Evolutionary conservation across 352 stramenopile species (phyloP), one percentile per base, ranked within the genome.

Genomic region (Globisporangium splendens): DNA sequence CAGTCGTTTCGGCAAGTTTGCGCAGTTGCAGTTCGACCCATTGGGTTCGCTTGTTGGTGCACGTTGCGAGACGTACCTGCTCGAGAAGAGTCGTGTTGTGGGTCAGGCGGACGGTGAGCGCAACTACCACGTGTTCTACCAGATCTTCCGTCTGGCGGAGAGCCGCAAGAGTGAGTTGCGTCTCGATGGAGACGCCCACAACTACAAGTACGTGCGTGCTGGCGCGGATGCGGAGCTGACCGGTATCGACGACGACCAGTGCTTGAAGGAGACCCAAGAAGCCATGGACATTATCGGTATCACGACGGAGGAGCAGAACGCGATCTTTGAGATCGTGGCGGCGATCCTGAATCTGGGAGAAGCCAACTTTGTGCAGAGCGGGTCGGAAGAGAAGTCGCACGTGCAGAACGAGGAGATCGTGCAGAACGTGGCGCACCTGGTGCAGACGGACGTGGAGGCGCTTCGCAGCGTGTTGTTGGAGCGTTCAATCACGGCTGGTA

Each of bases 51-150:
- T 96, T 7, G 73, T 69, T 7, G 91, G 95, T 18, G 93, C 93
- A 38, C 94, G 95, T 65, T 96, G 97, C 56, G 80, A 97, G 66
- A 98, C 94, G 1, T 98, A 98, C 69, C 74, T 99, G 14, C 71
- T 98, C 0, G 95, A 99, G 73, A 98, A 98, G 73, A 94, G 96
- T 6, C 91, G 96, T 50, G 83, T 98, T 14, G 85, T 97, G 10
- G 93, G 83, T 18, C 95, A 98, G 57, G 91, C 90, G 14, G 65
- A 69, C 6, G 75, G 88, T 33, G 95, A 98, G 69, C 75, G 95
- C 46, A 98, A 98, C 66, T 98, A 98, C 70, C 94, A 98, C 69
- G 97, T 98, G 74, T 98, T 98, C 70, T 98, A 98, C 68, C 57
- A 78, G 41, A 53, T 65, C 7, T 70, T 79, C 42, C 69, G 72